These are phyloP conservation scores for Picochlorum sp. DNA, from an alignment of 139 green algal genomes.

Conservation along the genomic window DNA sequence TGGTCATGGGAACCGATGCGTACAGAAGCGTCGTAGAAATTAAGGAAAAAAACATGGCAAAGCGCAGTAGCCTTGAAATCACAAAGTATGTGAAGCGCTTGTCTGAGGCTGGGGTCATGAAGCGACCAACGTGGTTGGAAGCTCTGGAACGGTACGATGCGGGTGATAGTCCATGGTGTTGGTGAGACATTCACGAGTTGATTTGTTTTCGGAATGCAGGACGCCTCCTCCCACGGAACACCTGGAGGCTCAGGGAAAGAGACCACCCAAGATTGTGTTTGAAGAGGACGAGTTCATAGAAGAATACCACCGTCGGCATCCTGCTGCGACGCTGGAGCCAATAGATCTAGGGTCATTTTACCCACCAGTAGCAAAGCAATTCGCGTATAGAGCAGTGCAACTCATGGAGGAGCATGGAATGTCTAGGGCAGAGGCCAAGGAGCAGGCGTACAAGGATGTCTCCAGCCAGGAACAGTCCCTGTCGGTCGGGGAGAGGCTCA, in stretches of 20 bases:
- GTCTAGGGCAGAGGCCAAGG: slow-evolving; percentile 2
- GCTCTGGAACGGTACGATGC: slow-evolving; percentile 19
- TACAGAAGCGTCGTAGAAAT: too few species aligned
- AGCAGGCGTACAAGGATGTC: not conserved
- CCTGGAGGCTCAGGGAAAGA: slow-evolving; percentile 9
- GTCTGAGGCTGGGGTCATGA: slow-evolving; percentile 21
- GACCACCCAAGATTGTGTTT: slow-evolving; percentile 14
- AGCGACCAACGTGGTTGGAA: slow-evolving; percentile 22
- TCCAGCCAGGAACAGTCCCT: not conserved
- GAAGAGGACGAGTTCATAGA: slow-evolving; percentile 27
- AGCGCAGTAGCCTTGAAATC: not conserved
- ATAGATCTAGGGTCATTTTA: slow-evolving; percentile 23
- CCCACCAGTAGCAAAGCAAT: slow-evolving; percentile 16
- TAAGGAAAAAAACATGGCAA: not conserved
- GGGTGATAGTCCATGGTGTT: not conserved
- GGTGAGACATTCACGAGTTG: not conserved
- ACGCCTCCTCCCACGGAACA: slow-evolving; percentile 3
- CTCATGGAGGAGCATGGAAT: slow-evolving; percentile 13
- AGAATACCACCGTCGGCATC: slow-evolving; percentile 26
- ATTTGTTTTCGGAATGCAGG: slow-evolving; percentile 8
- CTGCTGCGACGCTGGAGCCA: slow-evolving; percentile 20
- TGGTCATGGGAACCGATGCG: too few species aligned
- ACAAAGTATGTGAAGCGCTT: slow-evolving; percentile 20
- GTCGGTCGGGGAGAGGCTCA: not conserved
- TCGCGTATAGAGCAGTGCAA: slow-evolving; percentile 25